These are phyloP conservation scores for Angomonas ambiguus DNA, from an alignment of 208 protist species.

Conservation along the genomic window DNA sequence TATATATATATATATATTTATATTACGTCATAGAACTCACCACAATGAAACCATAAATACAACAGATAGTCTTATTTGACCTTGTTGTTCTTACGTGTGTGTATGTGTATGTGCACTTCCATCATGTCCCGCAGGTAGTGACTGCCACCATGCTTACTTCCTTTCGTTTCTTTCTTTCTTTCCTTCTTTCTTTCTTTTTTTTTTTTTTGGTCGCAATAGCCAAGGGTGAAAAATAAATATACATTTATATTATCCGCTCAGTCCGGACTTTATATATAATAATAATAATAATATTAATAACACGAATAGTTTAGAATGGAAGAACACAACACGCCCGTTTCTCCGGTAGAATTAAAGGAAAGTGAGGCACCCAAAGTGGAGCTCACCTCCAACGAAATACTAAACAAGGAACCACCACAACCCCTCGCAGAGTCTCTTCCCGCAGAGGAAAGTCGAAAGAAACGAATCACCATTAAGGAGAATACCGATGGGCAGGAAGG, in stretches of 20 bases:
- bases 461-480: background rate
- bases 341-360: too few species aligned
- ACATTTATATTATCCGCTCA: too few species aligned
- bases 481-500: background rate
- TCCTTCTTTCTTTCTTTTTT: background rate
- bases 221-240: background rate
- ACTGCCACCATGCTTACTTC: background rate
- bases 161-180: background rate
- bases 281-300: too few species aligned
- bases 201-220: background rate
- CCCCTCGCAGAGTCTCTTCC: too few species aligned
- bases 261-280: too few species aligned
- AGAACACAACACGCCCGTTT: background rate
- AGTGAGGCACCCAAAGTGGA: too few species aligned
- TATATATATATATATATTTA: background rate
- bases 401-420: background rate
- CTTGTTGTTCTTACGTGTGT: background rate
- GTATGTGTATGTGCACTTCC: background rate
- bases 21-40: too few species aligned
- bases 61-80: background rate
- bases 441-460: background rate
- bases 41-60: too few species aligned
- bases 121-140: too few species aligned
- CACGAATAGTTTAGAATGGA: too few species aligned
- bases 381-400: background rate